Evolutionary conservation across 2,329 filamentous ascomycete genomes (phyloP).

Genomic region (Colletotrichum eremochloae): DNA sequence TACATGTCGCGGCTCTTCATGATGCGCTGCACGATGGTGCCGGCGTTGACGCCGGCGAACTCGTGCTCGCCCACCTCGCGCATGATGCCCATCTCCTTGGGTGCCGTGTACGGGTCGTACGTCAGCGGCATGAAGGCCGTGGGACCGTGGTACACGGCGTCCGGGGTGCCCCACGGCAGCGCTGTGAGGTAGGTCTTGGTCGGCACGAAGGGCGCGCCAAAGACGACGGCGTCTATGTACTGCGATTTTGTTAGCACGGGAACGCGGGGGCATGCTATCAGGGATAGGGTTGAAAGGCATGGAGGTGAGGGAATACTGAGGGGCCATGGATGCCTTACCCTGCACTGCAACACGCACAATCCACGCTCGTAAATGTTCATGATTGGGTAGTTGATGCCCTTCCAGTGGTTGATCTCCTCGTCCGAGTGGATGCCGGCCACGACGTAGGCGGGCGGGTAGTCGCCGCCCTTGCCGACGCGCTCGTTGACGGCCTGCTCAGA

Average conservation of each 20-base stretch:
- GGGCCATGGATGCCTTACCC: constrained; percentile 61
- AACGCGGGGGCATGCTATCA: neutral
- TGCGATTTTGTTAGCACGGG: constrained; percentile 53
- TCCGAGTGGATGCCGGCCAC: constrained; percentile 96
- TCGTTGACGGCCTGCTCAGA: constrained; percentile 72
- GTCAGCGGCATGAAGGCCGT: constrained; percentile 88
- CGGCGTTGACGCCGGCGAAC: constrained; percentile 91
- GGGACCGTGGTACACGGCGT: constrained; percentile 94
- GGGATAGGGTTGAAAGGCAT: no score
- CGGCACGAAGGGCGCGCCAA: constrained; percentile 90
- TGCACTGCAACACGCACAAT: constrained; percentile 94
- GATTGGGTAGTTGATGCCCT: constrained; percentile 98
- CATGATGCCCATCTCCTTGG: constrained; percentile 88
- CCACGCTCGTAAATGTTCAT: constrained; percentile 99
- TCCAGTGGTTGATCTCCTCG: constrained; percentile 94
- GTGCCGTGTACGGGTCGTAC: constrained; percentile 84
- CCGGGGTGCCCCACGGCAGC: constrained; percentile 80
- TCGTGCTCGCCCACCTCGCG: constrained; percentile 80
- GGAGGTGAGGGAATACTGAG: neutral
- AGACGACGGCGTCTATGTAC: constrained; percentile 90
- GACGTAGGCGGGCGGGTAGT: constrained; percentile 88
- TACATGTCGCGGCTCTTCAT: constrained; percentile 88
- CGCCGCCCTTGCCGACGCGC: constrained; percentile 74
- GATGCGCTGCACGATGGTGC: constrained; percentile 91
- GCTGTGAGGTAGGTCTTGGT: constrained; percentile 81